phyloP scores from a whole-genome alignment of 495 filamentous ascomycete species.

The Penicillium samsonianum region DNA sequence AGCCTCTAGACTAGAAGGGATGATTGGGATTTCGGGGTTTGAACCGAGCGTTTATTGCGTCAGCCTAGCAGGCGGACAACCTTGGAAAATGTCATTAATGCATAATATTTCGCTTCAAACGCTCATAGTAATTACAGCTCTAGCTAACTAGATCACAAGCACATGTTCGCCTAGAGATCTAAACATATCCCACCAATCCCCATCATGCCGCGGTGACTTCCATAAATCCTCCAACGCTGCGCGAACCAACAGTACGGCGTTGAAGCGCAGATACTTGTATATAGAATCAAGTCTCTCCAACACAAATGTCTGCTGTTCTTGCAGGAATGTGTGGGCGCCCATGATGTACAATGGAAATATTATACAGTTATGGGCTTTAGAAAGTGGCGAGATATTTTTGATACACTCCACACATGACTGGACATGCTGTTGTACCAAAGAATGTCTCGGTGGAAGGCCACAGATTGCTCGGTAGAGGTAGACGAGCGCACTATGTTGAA shows the following conservation, averaged over 20 bases:
- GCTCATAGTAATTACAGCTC: conserved; percentile 3
- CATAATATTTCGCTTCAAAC: neutral
- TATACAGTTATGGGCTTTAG: conserved; percentile 24
- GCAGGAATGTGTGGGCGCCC: conserved; percentile 21
- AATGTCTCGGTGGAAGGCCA: conserved; percentile 20
- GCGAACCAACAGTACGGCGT: conserved; percentile 18
- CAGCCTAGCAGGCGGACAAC: no score
- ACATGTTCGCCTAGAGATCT: conserved; percentile 18
- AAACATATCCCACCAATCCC: conserved; percentile 21
- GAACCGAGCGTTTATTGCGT: no score
- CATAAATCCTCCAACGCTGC: conserved; percentile 17
- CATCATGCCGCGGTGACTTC: conserved; percentile 15
- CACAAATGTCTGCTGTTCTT: conserved; percentile 17
- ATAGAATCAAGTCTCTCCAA: conserved; percentile 20
- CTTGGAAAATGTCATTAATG: conserved; percentile 19
- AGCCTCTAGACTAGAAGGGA: no score
- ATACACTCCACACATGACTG: conserved; percentile 20
- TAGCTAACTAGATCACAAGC: conserved; percentile 19
- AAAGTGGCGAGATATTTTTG: conserved; percentile 16
- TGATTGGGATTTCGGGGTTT: no score
- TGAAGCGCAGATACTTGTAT: conserved; percentile 18
- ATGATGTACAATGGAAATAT: conserved; percentile 25
- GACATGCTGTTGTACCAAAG: conserved; percentile 24
- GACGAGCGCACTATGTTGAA: conserved; percentile 24
- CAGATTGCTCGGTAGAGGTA: conserved; percentile 25